Base-by-base conservation (phyloP, 2,329 filamentous ascomycete species). In the Metarhizium anisopliae region DNA sequence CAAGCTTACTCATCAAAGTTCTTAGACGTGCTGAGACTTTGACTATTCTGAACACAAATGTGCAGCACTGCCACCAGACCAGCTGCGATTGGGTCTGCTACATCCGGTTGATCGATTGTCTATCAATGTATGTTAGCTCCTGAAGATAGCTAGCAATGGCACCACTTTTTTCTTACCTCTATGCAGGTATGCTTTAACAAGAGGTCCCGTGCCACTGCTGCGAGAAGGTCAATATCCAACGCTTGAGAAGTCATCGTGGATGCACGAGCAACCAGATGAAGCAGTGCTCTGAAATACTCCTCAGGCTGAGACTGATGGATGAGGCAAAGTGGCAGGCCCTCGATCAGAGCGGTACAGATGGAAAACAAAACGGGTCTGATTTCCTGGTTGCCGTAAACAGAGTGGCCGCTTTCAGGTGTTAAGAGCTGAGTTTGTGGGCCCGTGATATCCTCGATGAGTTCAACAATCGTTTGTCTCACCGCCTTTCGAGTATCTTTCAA, bases 221-320 rank as follows among this genome's bases (percentile, higher is more conserved):
- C 63, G 55, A 76, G 61, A 5, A 56, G 54, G 5, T 61, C 57
- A 2, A 71, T 60, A 16, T 69, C 56, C 4, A 70, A 61, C 4
- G 70, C 67, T 8, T 68, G 67, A n/a, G 63, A 58, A 16, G 56
- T 38, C 20, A 10, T 54, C 18, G 20, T 29, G 29, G 29, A 51
- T 11, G n/a, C 29, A 14, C 29, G 43, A 20, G 52, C 54, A 38
- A 56, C 38, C 6, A 58, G 49, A 47, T 52, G 36, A 3, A 56
- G 65, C 36, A 73, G 68, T 18, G 80, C 60, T 2, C 61, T 59
- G 53, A 83, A 74, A 16, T 77, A 63, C 51, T 82, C 77, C 29
- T 74, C 69, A 55, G 77, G 77, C 29, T 72, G 70, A 30, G 55
- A 56, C 35, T 70, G 66, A 53, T 66, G 60, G 5, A 42, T 53